Evolutionary conservation across 2,329 filamentous ascomycete genomes (phyloP).

Genomic region (Sphaerulina vaccinii): DNA sequence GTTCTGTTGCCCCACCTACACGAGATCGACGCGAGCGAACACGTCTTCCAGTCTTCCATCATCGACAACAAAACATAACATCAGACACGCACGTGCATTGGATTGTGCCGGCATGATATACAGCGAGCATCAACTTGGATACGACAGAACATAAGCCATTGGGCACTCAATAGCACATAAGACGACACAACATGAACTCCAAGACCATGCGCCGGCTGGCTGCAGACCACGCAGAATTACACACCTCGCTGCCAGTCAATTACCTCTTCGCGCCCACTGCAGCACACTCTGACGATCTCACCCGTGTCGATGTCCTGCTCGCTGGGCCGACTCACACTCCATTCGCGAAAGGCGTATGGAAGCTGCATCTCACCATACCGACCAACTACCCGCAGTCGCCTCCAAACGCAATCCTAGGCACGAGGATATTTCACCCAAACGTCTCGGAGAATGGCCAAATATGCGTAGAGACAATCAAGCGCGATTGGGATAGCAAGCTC

Average conservation of each 20-base stretch:
- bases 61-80: not conserved
- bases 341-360: conserved; percentile 59
- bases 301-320: conserved; percentile 57
- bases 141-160: not conserved
- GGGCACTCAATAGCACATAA: not conserved
- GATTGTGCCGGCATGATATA: not conserved
- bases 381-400: conserved; percentile 54
- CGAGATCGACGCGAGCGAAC: not conserved
- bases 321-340: conserved; percentile 61
- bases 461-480: conserved; percentile 64
- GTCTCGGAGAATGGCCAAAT: conserved; percentile 63
- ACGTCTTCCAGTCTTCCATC: not conserved
- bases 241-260: conserved; percentile 59
- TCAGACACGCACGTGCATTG: too few relatives aligned
- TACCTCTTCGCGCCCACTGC: conserved; percentile 55
- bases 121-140: not conserved
- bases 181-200: conserved; percentile 39
- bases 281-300: conserved; percentile 52
- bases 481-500: conserved; percentile 59
- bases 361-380: conserved; percentile 59
- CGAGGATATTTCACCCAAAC: conserved; percentile 64
- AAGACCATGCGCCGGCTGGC: conserved; percentile 58
- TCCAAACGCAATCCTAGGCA: conserved; percentile 60
- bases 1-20: not conserved
- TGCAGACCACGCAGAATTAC: conserved; percentile 58